phyloP scores from a whole-genome alignment of 2,329 filamentous ascomycete species.

The Talaromyces albobiverticillius region DNA sequence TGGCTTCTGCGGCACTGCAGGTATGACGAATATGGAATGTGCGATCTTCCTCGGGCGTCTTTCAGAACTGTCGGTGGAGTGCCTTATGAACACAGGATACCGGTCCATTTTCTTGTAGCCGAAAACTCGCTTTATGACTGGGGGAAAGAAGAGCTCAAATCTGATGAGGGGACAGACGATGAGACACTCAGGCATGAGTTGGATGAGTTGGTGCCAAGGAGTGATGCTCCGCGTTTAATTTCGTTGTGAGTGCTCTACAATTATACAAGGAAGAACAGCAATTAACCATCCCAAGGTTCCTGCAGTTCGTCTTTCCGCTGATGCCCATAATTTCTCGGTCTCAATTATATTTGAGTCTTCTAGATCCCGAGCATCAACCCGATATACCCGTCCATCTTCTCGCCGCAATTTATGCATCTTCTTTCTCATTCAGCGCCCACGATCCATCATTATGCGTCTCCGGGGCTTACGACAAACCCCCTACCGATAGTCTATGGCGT shows the following conservation, averaged over 20 bases:
- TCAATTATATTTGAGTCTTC: slow-evolving; percentile 23
- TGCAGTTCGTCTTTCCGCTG: slow-evolving; percentile 28
- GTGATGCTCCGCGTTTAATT: no score
- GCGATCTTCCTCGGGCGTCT: slow-evolving; percentile 33
- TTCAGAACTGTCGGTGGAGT: slow-evolving; percentile 36
- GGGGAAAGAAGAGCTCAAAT: background rate
- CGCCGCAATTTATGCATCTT: slow-evolving; percentile 31
- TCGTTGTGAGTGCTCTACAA: no score
- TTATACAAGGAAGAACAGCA: no score
- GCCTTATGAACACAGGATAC: no score
- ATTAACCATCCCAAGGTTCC: background rate
- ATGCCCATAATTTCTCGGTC: slow-evolving; percentile 30
- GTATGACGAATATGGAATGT: slow-evolving; percentile 35
- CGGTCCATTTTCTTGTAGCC: slow-evolving; percentile 28
- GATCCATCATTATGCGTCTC: slow-evolving; percentile 29
- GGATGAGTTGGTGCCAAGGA: background rate
- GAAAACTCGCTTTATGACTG: no score
- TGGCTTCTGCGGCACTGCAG: slow-evolving; percentile 35
- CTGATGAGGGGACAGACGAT: background rate
- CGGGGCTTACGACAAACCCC: slow-evolving; percentile 24
- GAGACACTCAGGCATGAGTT: slow-evolving; percentile 15
- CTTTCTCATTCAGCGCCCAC: slow-evolving; percentile 29
- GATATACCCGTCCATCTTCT: slow-evolving; percentile 27
- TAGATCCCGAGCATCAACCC: slow-evolving; percentile 21
- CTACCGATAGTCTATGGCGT: slow-evolving; percentile 26